Evolutionary conservation across 148 eudicot genomes (phyloP), one percentile per base, ranked within the genome.

Genomic region (Silene latifolia): DNA sequence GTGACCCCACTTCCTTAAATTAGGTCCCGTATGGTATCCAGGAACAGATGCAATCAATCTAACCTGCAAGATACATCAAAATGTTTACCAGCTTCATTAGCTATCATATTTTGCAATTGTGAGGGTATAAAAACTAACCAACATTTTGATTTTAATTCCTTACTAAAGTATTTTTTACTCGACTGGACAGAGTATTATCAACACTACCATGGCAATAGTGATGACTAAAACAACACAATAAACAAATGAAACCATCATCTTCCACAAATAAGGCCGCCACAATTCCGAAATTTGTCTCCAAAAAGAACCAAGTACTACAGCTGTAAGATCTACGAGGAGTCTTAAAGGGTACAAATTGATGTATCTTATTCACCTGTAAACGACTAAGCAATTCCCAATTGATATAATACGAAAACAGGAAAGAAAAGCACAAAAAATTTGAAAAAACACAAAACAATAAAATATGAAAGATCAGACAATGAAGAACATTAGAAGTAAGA

Each of bases 1-100:
- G 76, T 94, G 98, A 69, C 98, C 98, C 97, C 98, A 94, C 78
- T 87, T 94, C 82, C 80, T 94, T 72, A 94, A 66, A 83, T 80
- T 85, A 14, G 93, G 23, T 48, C 98, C 98, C n/a, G 82, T 79
- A 78, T 94, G 98, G 81, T 94, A 94, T 65, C 98, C 98, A 78
- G 98, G 98, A 65, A 94, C 97, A 46, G 98, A 94, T 14, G 93
- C 97, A 82, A 94, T 89, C 74, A 94, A 81, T 83, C 98, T 87
- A 74, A 94, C 98, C 98, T 94, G 83, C 23, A 74, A 63, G 25
- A 70, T 54, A 69, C 4, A 42, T 0, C 47, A 67, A 25, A 51
- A 44, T 8, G 3, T 51, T 74, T 63, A 29, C 18, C 8, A 18
- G 17, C 62, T 73, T 63, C 35, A 77, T 5, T 60, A 47, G 48